Base-by-base conservation (phyloP, 2,329 filamentous ascomycete genomes). In the Diaporthe sp. region DNA sequence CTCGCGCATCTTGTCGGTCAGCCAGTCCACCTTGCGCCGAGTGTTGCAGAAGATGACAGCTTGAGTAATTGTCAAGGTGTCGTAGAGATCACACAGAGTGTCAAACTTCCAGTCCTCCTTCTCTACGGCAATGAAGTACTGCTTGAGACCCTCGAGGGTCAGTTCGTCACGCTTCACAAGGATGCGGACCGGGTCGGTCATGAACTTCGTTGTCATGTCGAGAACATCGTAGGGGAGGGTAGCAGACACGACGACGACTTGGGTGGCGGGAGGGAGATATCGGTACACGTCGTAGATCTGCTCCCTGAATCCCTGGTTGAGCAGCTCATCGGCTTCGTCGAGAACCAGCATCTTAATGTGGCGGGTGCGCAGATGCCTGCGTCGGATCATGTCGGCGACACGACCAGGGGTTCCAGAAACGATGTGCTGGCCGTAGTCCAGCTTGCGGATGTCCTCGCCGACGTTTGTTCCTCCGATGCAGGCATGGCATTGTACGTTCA, bases 41-140 rank as follows among this genome's bases (percentile, higher is more conserved):
- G 97, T 99, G 93, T 99, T 99, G 93, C 97, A 99, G 94, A 99
- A 99, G 89, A 99, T 99, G 88, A 99, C 97, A 76, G 97, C 97
- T 88, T 99, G 97, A 82, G 97, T 99, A 84, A 98, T 99, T 85
- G 97, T 99, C 85, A 99, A 94, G 74, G 97, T 99, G 90, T 99
- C 97, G 91, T 99, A 99, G 81, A 99, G 89, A 88, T 99, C 97
- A 82, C 95, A 98, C 78, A 99, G 95, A 77, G 97, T 99, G 87
- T 99, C 97, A 80, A 99, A 93, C 90, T 99, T 99, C 97, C 97
- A 99, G 85, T 99, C 97, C 87, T 99, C 97, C 92, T 99, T 98
- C 91, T 99, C 97, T 77, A 99, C 97, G 77, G 97, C 97, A 88
- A 99, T 98, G 90, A 98, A 99, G 90, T 98, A 99, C 87, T 99